Percentiles rank a stretch among this genome's conserved stretches.
Conservation (phyloP, 164 flowering plant species). For the Stephania yunnanensis region DNA sequence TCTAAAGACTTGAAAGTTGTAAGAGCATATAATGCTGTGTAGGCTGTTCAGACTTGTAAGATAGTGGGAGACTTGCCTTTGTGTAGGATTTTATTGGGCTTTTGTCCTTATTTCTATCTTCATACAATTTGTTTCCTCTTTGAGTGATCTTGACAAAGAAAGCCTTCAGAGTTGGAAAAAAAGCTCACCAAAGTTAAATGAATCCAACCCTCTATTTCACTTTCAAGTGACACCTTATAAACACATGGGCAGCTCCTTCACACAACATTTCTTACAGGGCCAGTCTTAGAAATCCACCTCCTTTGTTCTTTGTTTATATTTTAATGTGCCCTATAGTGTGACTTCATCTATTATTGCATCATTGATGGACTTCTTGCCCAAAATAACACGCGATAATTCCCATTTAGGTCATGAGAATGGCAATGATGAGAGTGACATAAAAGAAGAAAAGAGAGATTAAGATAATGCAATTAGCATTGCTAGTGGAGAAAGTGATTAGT, state of each 20-base stretch:
- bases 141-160: not conserved
- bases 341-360: too few relatives aligned
- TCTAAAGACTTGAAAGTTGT: not conserved
- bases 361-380: not conserved
- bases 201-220: not conserved
- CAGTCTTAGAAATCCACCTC: not conserved
- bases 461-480: not conserved
- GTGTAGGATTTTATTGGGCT: not conserved
- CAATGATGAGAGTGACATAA: not conserved
- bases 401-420: not conserved
- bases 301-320: not conserved
- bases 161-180: not conserved
- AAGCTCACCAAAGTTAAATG: constrained; percentile 1
- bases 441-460: not conserved
- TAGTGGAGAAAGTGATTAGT: not conserved
- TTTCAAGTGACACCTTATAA: not conserved
- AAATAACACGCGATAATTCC: not conserved
- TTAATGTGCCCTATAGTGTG: not conserved
- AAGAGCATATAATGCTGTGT: not conserved
- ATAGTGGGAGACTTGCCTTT: not conserved
- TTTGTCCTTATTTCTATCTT: not conserved
- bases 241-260: not conserved
- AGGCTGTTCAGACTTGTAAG: not conserved
- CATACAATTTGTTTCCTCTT: not conserved
- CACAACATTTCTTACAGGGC: not conserved